Base-by-base conservation (phyloP, 768 basidiomycete species). In the Trichaptum fuscoviolaceum region DNA sequence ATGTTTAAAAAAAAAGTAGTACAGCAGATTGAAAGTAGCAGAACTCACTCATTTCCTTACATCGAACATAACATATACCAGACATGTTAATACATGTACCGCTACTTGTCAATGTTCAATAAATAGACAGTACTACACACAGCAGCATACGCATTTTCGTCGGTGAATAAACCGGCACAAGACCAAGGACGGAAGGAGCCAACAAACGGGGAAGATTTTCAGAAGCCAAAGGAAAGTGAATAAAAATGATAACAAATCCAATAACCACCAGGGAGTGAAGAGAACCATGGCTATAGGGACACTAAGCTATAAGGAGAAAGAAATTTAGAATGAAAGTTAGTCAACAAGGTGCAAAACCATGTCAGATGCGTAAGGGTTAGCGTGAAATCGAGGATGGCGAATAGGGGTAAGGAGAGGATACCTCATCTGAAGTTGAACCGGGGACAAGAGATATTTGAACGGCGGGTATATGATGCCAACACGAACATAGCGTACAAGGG, bases 91-190 rank as follows among this genome's bases (percentile, higher is more conserved):
- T 52, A 52, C 42, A 52, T 52, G 42, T 12, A 52, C 42, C 20
- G 42, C 42, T 12, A 20, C 15, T 52, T 20, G 42, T 52, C 42
- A 52, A 52, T 52, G 42, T 52, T 52, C 20, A 52, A 52, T 52
- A 52, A 52, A 52, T 52, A 52, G 42, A 52, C 42, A 52, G 42
- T 52, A 52, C 42, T 52, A 52, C 42, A 52, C 42, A 52, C 42
- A 52, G 42, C 42, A 52, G 42, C 20, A 12, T 52, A 52, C 42
- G 42, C 20, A 52, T 52, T 52, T 52, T 52, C 42, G 42, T 12
- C 42, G 42, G 42, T 15, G 42, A 12, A 52, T 52, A 52, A 52
- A 52, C 42, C 42, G 42, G 15, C 42, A 52, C 42, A 52, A 52
- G 42, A 52, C 42, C 42, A 15, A 15, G 42, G 42, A 52, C 12